A percentile compares a stretch with the other conserved stretches of the same genome.
These are phyloP conservation scores for Microbotryomycetes sp. DNA, from an alignment of 1,284 basidiomycete genomes.

Conservation along the genomic window DNA sequence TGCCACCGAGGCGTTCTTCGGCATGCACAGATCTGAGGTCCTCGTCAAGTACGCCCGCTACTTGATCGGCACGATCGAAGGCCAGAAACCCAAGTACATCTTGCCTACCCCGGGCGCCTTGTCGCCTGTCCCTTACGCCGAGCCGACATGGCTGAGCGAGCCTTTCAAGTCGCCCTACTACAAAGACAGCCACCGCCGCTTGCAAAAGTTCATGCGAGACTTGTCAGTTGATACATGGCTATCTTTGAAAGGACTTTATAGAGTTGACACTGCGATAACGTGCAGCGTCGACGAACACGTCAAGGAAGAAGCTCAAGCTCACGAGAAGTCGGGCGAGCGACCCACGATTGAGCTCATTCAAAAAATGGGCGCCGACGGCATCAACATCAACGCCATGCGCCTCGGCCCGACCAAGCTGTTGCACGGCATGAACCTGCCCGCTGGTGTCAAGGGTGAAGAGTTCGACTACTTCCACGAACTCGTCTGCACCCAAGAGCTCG, in stretches of 20 bases:
- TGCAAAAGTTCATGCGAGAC: conserved; percentile 41
- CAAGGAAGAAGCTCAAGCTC: conserved; percentile 34
- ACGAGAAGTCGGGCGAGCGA: conserved; percentile 35
- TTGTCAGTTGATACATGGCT: no score
- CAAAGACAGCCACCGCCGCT: conserved; percentile 47
- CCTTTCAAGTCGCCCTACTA: conserved; percentile 81
- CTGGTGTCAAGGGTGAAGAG: conserved; percentile 79
- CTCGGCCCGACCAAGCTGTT: conserved; percentile 72
- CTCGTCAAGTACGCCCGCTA: conserved; percentile 48
- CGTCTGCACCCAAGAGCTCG: conserved; percentile 70
- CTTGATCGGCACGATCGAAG: conserved; percentile 48
- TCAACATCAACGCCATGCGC: conserved; percentile 80
- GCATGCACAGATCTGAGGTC: conserved; percentile 71
- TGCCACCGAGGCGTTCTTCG: conserved; percentile 76
- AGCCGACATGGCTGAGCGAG: conserved; percentile 71
- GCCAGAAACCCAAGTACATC: conserved; percentile 54
- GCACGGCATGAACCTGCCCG: conserved; percentile 65
- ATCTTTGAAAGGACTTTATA: no score
- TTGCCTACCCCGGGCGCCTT: conserved; percentile 49
- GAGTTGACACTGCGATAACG: no score
- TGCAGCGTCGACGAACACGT: conserved; percentile 32
- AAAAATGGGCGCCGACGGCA: conserved; percentile 42
- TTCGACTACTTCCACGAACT: conserved; percentile 78
- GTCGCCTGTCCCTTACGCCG: conserved; percentile 67
- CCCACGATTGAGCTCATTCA: conserved; percentile 40